phyloP scores from a whole-genome alignment of 352 stramenopile genomes.

The Phytophthora aleatoria region DNA sequence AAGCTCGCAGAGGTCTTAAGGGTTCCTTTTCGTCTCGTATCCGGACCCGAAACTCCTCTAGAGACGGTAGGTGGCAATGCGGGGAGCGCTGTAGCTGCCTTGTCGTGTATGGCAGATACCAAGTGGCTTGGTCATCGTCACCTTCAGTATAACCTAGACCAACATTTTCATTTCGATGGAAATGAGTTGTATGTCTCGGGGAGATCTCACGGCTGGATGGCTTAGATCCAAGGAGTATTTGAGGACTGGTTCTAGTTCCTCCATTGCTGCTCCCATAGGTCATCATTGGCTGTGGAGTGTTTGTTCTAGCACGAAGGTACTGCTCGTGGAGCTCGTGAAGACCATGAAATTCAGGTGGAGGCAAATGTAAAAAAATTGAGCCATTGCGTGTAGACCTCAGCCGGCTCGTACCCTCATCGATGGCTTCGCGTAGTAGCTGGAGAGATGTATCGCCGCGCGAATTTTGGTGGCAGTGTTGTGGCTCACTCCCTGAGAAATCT shows the following conservation, averaged over 20 bases:
- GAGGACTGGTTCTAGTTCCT: slow-evolving; percentile 10
- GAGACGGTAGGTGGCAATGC: slow-evolving; percentile 48
- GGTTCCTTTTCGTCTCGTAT: slow-evolving; percentile 51
- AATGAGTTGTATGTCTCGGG: not conserved
- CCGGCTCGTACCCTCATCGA: slow-evolving; percentile 54
- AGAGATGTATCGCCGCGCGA: slow-evolving; percentile 45
- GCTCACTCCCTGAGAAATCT: not conserved
- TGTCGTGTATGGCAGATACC: slow-evolving; percentile 76
- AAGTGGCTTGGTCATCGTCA: slow-evolving; percentile 10
- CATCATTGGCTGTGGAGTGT: not conserved
- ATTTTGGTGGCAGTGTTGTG: slow-evolving; percentile 12
- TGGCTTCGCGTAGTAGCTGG: slow-evolving; percentile 51
- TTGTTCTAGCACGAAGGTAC: slow-evolving; percentile 32
- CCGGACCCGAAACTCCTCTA: slow-evolving; percentile 50
- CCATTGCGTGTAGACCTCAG: slow-evolving; percentile 58
- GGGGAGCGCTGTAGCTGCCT: slow-evolving; percentile 50
- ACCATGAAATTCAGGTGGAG: slow-evolving; percentile 34
- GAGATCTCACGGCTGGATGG: not conserved
- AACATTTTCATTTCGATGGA: slow-evolving; percentile 16
- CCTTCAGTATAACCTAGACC: not conserved
- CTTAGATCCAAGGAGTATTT: slow-evolving; percentile 3
- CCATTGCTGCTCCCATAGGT: not conserved
- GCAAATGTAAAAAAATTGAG: slow-evolving; percentile 45
- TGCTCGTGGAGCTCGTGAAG: slow-evolving; percentile 42
- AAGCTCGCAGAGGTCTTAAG: slow-evolving; percentile 33